Percentiles rank a stretch among this genome's conserved stretches.
phyloP scores from a whole-genome alignment of 441 rosid genomes.

The Lepidium campestre region DNA sequence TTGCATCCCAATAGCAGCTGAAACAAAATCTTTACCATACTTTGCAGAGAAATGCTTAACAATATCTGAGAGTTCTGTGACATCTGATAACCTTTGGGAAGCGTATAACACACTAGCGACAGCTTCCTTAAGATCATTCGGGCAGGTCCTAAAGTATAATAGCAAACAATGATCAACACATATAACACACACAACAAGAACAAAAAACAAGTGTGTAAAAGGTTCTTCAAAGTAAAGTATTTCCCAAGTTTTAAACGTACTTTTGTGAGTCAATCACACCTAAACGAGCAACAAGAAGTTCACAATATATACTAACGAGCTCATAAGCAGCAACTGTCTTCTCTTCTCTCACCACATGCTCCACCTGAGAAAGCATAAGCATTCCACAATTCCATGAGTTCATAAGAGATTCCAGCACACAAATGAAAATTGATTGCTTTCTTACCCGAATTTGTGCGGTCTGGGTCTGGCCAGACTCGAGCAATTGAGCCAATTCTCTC shows the following conservation, averaged over 20 bases:
- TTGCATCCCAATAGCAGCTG: constrained; percentile 63
- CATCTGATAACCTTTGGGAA: constrained; percentile 73
- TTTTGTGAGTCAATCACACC: constrained; percentile 79
- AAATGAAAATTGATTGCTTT: background rate
- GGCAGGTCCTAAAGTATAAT: constrained; percentile 54
- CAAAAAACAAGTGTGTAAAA: background rate
- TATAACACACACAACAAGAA: background rate
- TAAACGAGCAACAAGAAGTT: constrained; percentile 74
- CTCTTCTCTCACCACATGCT: constrained; percentile 91
- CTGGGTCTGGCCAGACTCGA: constrained; percentile 70
- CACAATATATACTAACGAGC: constrained; percentile 81
- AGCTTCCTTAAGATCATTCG: constrained; percentile 87
- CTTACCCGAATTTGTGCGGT: constrained; percentile 79
- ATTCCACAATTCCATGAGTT: background rate
- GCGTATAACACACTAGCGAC: constrained; percentile 69
- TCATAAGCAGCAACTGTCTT: constrained; percentile 83
- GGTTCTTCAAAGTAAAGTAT: background rate
- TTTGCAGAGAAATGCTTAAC: constrained; percentile 61
- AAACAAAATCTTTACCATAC: constrained; percentile 75
- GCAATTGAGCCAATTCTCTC: constrained; percentile 78
- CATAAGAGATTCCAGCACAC: background rate
- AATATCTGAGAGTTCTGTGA: constrained; percentile 67
- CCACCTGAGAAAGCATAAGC: constrained; percentile 48
- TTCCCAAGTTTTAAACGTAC: constrained; percentile 29
- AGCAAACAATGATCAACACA: constrained; percentile 14